A percentile compares a stretch with the other conserved stretches of the same genome.
Conservation (phyloP, 2,329 filamentous ascomycete genomes). For the Exophiala sideris region DNA sequence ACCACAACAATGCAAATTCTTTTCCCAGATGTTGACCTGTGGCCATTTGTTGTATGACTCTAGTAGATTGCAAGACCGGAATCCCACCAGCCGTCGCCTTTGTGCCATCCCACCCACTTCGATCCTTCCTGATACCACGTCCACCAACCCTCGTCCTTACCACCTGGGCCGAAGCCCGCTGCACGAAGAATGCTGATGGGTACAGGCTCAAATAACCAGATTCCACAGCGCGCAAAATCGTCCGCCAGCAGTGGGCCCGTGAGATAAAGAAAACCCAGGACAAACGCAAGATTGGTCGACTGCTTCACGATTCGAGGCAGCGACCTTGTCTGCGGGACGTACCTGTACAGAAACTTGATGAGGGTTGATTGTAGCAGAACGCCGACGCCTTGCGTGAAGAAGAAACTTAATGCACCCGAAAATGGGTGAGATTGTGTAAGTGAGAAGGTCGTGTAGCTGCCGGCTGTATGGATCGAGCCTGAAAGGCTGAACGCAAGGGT, state of each 20-base stretch:
- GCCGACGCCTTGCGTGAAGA: slow-evolving; percentile 65
- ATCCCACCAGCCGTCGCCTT: slow-evolving; percentile 27
- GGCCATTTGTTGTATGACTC: neutral
- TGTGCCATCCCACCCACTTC: slow-evolving; percentile 22
- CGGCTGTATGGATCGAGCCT: slow-evolving; percentile 67
- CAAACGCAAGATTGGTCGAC: slow-evolving; percentile 59
- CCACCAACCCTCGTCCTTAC: slow-evolving; percentile 60
- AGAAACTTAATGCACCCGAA: slow-evolving; percentile 60
- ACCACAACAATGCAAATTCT: too few relatives aligned
- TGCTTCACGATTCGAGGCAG: slow-evolving; percentile 50
- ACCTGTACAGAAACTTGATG: slow-evolving; percentile 27
- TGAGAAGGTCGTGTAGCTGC: slow-evolving; percentile 65
- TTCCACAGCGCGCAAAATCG: slow-evolving; percentile 68
- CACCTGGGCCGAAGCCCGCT: slow-evolving; percentile 57
- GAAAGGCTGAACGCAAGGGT: slow-evolving; percentile 63
- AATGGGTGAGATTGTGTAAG: slow-evolving; percentile 52
- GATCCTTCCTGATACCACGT: slow-evolving; percentile 51
- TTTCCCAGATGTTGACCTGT: too few relatives aligned
- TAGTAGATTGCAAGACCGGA: slow-evolving; percentile 29
- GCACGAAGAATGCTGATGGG: slow-evolving; percentile 68
- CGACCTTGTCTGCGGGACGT: slow-evolving; percentile 35
- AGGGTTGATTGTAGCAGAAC: slow-evolving; percentile 57
- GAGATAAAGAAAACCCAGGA: slow-evolving; percentile 63
- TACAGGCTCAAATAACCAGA: slow-evolving; percentile 82
- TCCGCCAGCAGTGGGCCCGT: slow-evolving; percentile 67